phyloP scores from a whole-genome alignment of 768 basidiomycete species.

The Auricularia sp. region DNA sequence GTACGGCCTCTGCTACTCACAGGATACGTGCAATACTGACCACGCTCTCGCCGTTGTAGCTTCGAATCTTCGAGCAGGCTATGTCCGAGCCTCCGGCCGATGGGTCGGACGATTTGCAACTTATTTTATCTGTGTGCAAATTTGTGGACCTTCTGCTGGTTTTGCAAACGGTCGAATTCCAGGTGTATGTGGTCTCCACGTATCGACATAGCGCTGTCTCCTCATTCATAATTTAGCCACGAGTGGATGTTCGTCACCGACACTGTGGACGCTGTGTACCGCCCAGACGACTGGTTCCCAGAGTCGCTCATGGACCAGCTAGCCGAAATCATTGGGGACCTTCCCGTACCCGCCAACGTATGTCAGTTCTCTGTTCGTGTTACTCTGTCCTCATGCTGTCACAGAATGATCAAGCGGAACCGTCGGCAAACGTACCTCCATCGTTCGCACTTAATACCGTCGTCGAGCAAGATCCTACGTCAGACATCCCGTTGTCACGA shows the following conservation, averaged over 20 bases:
- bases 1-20: slow-evolving; percentile 28
- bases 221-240: slow-evolving; percentile 25
- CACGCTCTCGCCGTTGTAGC: slow-evolving; percentile 32
- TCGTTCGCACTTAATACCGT: slow-evolving; percentile 18
- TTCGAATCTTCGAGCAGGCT: slow-evolving; percentile 80
- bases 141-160: slow-evolving; percentile 87
- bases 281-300: slow-evolving; percentile 71
- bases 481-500: slow-evolving; percentile 19
- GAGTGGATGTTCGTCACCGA: slow-evolving; percentile 97
- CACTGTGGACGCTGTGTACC: slow-evolving; percentile 89
- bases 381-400: background rate
- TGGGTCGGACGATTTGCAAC: slow-evolving; percentile 72
- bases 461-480: slow-evolving; percentile 17
- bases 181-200: slow-evolving; percentile 51
- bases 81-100: slow-evolving; percentile 61
- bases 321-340: slow-evolving; percentile 66
- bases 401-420: background rate
- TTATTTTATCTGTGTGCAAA: slow-evolving; percentile 85
- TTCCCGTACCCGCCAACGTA: slow-evolving; percentile 30
- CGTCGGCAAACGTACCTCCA: slow-evolving; percentile 12
- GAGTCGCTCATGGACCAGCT: slow-evolving; percentile 87
- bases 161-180: slow-evolving; percentile 94
- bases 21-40: background rate
- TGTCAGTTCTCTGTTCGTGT: background rate
- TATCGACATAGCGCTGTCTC: background rate